Base-by-base conservation (phyloP, 139 green algal genomes). In the Tetradesmus lagerheimii region DNA sequence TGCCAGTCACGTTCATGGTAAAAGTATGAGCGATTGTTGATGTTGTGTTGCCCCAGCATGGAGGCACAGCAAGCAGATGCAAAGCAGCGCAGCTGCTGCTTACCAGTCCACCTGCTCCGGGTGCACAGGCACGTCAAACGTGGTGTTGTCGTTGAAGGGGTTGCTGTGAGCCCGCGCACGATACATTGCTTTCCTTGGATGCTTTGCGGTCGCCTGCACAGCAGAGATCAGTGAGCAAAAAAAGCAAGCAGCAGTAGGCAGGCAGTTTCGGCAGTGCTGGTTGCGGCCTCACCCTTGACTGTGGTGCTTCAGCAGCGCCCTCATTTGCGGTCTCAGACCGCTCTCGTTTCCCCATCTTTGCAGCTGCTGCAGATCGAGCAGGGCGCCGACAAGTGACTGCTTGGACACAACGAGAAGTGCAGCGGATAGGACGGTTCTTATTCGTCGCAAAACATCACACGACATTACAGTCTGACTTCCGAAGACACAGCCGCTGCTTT, bases 141-240 rank as follows among this genome's bases (percentile, higher is more conserved):
- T 96, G 35, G 6, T 90, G 64, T 80, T 85, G 86, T 99, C 98
- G 71, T 95, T 98, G 43, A 99, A 92, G 0, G 98, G 98, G 90
- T 99, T 99, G 93, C 96, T 97, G 95, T 99, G 98, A 0, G 98
- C 98, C 0, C 98, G 86, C 4, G 97, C 93, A 2, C 98, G 93
- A 93, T 98, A 99, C 20, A 99, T 93, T 23, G 93, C 89, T 88
- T 99, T 99, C 3, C 94, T 82, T 6, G 94, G 94, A 39, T 93
- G 93, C 45, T 80, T 89, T 45, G 88, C 80, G 0, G 80, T 85
- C 2, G 66, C 81, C 88, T 91, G 88, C 34, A 80, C 3, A 43
- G 83, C 37, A 18, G 16, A 53, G 37, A 11, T 41, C 62, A 25
- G 75, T 80, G 37, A 80, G 37, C 14, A 71, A 3, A 66, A 15